A percentile compares a stretch with the other conserved stretches of the same genome.
phyloP scores from a whole-genome alignment of 495 filamentous ascomycete species.

The Cryomyces antarcticus region DNA sequence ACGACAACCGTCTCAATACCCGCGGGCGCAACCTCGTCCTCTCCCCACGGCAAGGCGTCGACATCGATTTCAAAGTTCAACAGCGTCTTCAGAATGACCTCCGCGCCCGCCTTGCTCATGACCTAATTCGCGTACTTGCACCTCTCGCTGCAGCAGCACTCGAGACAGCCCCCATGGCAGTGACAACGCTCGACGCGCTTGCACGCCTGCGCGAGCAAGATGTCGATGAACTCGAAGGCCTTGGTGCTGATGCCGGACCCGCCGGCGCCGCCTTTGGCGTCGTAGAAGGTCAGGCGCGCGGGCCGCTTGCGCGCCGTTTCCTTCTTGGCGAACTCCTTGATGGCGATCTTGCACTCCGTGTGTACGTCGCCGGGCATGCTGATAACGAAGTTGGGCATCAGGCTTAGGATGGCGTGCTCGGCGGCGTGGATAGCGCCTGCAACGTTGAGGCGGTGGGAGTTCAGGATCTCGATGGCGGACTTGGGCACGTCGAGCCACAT shows the following conservation, averaged over 20 bases:
- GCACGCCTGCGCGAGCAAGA: conserved; percentile 59
- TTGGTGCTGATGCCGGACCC: conserved; percentile 76
- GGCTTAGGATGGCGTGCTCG: conserved; percentile 68
- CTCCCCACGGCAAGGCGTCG: conserved; percentile 64
- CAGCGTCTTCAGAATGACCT: conserved; percentile 57
- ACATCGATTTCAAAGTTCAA: conserved; percentile 57
- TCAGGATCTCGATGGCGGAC: conserved; percentile 56
- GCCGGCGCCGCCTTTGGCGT: conserved; percentile 68
- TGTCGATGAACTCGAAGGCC: conserved; percentile 79
- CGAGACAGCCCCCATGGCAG: conserved; percentile 58
- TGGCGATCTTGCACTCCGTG: conserved; percentile 71
- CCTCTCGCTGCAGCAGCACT: conserved; percentile 69
- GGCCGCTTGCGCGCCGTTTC: conserved; percentile 65
- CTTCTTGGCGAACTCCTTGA: conserved; percentile 62
- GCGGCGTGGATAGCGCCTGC: conserved; percentile 88
- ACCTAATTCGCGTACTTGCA: conserved; percentile 82
- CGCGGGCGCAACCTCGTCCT: conserved; percentile 38
- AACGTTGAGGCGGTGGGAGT: conserved; percentile 49
- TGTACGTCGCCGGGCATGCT: conserved; percentile 72
- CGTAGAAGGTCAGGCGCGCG: conserved; percentile 82
- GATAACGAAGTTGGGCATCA: conserved; percentile 80
- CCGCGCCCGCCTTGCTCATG: conserved; percentile 77
- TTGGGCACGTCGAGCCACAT: conserved; percentile 93
- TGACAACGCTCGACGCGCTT: conserved; percentile 54
- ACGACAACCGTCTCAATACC: conserved; percentile 71